These are phyloP conservation scores for Ceratocystiopsis minuta DNA, from an alignment of 2,329 filamentous ascomycete species.

Conservation along the genomic window DNA sequence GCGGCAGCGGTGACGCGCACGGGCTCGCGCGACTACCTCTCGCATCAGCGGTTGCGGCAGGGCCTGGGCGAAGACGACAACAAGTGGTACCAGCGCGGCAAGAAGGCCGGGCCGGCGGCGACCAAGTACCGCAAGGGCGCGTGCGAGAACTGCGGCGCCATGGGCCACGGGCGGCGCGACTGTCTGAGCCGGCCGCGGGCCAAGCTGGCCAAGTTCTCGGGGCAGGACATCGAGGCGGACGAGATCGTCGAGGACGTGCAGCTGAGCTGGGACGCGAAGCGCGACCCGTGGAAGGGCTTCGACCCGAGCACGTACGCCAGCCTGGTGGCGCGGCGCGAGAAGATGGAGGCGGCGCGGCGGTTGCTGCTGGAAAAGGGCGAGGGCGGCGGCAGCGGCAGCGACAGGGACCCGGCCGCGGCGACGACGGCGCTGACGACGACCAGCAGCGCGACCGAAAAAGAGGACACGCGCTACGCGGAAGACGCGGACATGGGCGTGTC, in stretches of 20 bases:
- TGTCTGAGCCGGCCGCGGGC: constrained; percentile 80
- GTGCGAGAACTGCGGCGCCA: constrained; percentile 94
- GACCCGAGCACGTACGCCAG: constrained; percentile 69
- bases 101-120: constrained; percentile 66
- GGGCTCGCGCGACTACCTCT: constrained; percentile 50
- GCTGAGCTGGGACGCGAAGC: constrained; percentile 90
- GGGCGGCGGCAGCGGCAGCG: constrained; percentile 37
- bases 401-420: neutral
- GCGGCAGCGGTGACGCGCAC: neutral
- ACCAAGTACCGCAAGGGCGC: constrained; percentile 97
- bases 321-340: constrained; percentile 79
- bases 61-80: constrained; percentile 55
- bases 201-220: constrained; percentile 79
- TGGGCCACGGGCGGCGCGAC: constrained; percentile 92
- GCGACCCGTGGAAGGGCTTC: constrained; percentile 97
- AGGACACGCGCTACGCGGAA: constrained; percentile 48
- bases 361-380: constrained; percentile 30
- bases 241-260: constrained; percentile 72
- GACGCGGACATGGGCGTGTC: constrained; percentile 94
- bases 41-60: constrained; percentile 80
- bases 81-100: constrained; percentile 86
- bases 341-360: constrained; percentile 60
- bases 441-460: neutral
- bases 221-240: constrained; percentile 84
- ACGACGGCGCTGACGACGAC: neutral